phyloP scores from a whole-genome alignment of 176 grass and related monocot genomes.

The Oryza brachyantha region DNA sequence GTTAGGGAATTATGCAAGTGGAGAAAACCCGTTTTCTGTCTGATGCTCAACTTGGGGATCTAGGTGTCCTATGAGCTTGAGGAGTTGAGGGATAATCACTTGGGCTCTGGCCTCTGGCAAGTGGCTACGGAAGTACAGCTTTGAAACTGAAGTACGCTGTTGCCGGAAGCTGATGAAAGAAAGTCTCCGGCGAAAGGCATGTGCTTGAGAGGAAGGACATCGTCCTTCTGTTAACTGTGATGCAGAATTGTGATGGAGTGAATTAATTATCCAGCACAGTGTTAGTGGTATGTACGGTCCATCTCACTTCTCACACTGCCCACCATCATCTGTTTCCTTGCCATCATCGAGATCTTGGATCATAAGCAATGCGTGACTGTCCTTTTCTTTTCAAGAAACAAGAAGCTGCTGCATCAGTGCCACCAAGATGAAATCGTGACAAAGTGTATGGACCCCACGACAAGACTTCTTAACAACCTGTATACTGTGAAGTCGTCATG shows the following conservation, averaged over 20 bases:
- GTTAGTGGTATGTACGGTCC: background rate
- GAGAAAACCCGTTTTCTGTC: background rate
- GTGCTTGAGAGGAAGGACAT: constrained; percentile 31
- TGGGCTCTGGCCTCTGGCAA: background rate
- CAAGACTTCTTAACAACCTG: constrained; percentile 3
- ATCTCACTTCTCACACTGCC: background rate
- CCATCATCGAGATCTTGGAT: constrained; percentile 5
- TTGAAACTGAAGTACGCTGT: background rate
- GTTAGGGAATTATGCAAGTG: background rate
- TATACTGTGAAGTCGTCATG: background rate
- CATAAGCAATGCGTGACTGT: constrained; percentile 1
- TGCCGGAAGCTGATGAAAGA: background rate
- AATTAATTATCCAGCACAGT: background rate
- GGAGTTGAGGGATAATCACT: background rate
- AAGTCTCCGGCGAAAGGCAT: background rate
- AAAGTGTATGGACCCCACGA: background rate
- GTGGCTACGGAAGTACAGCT: background rate
- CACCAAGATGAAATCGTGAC: background rate
- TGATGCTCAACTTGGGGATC: background rate
- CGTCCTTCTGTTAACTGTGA: too few species aligned
- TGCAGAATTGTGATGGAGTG: background rate
- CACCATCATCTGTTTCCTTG: background rate
- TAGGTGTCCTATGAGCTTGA: too few species aligned
- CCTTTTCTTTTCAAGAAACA: background rate
- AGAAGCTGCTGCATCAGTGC: background rate